These are phyloP conservation scores for Neobulgaria alba DNA, from an alignment of 2,329 filamentous ascomycete species.

Conservation along the genomic window DNA sequence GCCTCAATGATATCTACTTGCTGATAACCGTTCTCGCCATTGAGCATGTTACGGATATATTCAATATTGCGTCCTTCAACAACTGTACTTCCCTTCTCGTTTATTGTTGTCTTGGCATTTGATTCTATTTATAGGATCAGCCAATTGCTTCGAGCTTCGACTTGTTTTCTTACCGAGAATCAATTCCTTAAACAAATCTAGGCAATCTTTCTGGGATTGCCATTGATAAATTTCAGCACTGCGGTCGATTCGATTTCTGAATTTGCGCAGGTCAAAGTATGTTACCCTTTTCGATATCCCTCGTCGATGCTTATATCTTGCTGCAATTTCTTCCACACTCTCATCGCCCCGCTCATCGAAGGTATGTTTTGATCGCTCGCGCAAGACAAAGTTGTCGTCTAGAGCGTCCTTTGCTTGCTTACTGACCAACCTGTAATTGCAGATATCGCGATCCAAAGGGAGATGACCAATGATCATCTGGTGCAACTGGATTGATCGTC, in stretches of 20 bases:
- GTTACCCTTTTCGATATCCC: constrained; percentile 24
- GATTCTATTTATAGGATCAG: constrained; percentile 18
- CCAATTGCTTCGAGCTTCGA: not conserved
- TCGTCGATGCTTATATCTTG: constrained; percentile 30
- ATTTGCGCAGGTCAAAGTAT: constrained; percentile 16
- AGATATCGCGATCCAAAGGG: constrained; percentile 34
- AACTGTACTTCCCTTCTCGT: constrained; percentile 23
- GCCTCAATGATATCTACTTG: constrained; percentile 22
- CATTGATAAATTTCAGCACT: constrained; percentile 7
- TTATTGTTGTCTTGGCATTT: constrained; percentile 11
- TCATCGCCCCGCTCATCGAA: constrained; percentile 32
- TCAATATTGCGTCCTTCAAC: constrained; percentile 25
- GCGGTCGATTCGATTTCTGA: constrained; percentile 15
- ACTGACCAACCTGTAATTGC: constrained; percentile 34
- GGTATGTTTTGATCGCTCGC: constrained; percentile 32
- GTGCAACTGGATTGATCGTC: constrained; percentile 20
- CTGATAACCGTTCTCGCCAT: constrained; percentile 5
- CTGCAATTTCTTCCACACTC: constrained; percentile 21
- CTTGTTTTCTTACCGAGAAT: constrained; percentile 34
- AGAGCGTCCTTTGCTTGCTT: constrained; percentile 31
- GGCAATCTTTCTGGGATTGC: constrained; percentile 26
- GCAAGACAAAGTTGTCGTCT: constrained; percentile 39
- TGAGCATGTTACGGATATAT: constrained; percentile 16
- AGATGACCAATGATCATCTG: constrained; percentile 24
- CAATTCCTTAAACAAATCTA: constrained; percentile 34